Conservation (phyloP, 176 grass and related monocot genomes). For the Elymus sibiricus region DNA sequence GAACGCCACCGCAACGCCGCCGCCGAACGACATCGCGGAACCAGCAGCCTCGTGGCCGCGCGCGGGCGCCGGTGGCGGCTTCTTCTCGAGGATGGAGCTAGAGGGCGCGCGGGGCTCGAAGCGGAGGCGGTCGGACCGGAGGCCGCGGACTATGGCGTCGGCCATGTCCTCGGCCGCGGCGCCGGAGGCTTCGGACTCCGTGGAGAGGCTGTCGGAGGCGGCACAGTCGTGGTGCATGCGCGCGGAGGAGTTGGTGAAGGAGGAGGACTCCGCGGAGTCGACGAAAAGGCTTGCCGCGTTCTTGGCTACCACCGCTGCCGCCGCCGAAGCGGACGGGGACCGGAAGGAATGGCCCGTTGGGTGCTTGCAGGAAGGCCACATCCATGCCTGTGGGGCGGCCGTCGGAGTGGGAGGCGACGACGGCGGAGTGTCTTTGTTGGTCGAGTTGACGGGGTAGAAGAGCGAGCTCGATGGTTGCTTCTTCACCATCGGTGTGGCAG, state of each 20-base stretch:
- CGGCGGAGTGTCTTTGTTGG: constrained; percentile 39
- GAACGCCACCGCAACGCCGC: constrained; percentile 50
- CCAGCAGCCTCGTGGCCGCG: background rate
- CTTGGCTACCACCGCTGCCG: constrained; percentile 13
- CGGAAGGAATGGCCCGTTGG: constrained; percentile 47
- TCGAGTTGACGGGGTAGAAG: constrained; percentile 38
- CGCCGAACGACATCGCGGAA: background rate
- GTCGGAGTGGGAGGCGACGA: constrained; percentile 13
- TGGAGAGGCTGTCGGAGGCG: constrained; percentile 61
- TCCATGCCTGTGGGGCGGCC: constrained; percentile 42
- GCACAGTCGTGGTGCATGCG: constrained; percentile 33
- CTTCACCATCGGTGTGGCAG: constrained; percentile 49
- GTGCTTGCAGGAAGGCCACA: constrained; percentile 72
- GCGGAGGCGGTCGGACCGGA: constrained; percentile 65
- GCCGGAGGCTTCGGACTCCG: constrained; percentile 36
- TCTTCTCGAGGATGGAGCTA: constrained; percentile 70
- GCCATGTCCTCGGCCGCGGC: constrained; percentile 36
- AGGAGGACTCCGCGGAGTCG: constrained; percentile 72
- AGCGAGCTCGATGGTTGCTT: constrained; percentile 49
- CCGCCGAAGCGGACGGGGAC: background rate
- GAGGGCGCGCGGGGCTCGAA: constrained; percentile 64
- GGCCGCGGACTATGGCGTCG: constrained; percentile 54
- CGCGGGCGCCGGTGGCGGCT: background rate
- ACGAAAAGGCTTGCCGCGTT: constrained; percentile 49
- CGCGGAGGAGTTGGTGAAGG: constrained; percentile 59